Evolutionary conservation across 164 flowering plant genomes (phyloP), one percentile per base, ranked within the genome.

Genomic region (Chimonanthus salicifolius): DNA sequence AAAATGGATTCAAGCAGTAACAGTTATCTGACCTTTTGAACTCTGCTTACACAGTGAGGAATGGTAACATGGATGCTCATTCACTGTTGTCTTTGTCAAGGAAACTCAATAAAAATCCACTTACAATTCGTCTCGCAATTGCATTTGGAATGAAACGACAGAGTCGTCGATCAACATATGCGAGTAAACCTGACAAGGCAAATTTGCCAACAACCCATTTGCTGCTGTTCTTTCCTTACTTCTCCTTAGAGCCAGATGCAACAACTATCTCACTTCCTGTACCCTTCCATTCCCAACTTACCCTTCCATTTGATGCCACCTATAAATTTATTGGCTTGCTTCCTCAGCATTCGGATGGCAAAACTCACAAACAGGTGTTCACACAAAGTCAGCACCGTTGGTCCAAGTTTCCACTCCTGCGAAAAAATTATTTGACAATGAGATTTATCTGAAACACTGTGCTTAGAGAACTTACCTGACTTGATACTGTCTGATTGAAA

Each of bases 141-240:
- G 96, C 87, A 74, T 90, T 80, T 54, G 96, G 81, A 75, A 95
- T 92, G 78, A 78, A 64, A 5, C 96, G 93, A 77, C 99, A 95
- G 54, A 95, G 75, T 65, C 98, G 82, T n/a, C 99, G 98, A 80
- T 95, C 99, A 47, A 93, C 46, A 78, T 95, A 92, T 51, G 99
- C 98, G 58, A 95, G 68, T 62, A 90, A 62, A 64, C 94, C 97
- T 6, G 96, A 90, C 64, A 91, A 60, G 15, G 89, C 78, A 79
- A 95, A 95, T 78, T 83, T 89, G 10, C 50, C 85, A 74, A 65
- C 84, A 67, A 47, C 94, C 88, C 87, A 82, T 84, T 75, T 89
- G 86, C 90, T 76, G 20, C 5, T 54, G 60, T 11, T 54, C 16
- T 54, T 54, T 5, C 74, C 49, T 48, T 84, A 79, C 64, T 75